Base-by-base conservation (phyloP, 2,329 filamentous ascomycete species). In the Rhinocladiella mackenziei region DNA sequence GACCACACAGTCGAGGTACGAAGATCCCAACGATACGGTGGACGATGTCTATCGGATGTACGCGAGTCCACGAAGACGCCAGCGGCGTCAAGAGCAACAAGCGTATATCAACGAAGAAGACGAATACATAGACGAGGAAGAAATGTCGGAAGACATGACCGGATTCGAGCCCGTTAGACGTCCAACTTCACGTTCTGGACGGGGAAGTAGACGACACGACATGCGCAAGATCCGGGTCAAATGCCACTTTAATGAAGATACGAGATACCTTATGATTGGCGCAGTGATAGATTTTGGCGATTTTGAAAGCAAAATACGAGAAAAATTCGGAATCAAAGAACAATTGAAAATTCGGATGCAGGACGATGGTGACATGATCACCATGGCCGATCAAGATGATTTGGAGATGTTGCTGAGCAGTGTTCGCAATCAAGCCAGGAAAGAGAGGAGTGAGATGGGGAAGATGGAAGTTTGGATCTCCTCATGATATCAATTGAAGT, bases 341-440 rank as follows among this genome's bases (percentile, higher is more conserved):
- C 72, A 77, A 43, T 71, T 83, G 50, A 79, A 80, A 45, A 91
- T 96, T 71, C 94, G 89, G 74, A 83, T 96, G 66, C 92, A 92
- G 72, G 92, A 97, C 56, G 47, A 51, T 32, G 85, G 84, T 2
- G 91, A 97, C 60, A 91, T 96, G 85, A 94, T 98, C 60, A 96
- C 91, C 22, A 84, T 98, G 79, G 89, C 85, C 20, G 92, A 98
- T 64, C 87, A 96, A 65, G 92, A 98, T 60, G 92, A 98, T 69
- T 68, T 96, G 51, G 89, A 97, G 38, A 86, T 96, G 80, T 81
- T 87, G 19, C 75, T 97, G 41, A 76, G 78, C 63, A 77, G 73
- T 34, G 81, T 83, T 5, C 86, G 80, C 64, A 76, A 77, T 37
- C 69, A 72, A 47, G 89, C 85, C 35, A 79, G 74, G 67, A 85